phyloP scores from a whole-genome alignment of 176 grass and related monocot species.

The Sorghum bicolor region Sorghum_bicolor_NCBIv3 NC_012871.2:74033501-74034000 shows the following conservation, averaged over 20 bases:
- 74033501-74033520: neutral
- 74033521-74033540: neutral
- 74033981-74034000: conserved; percentile 63
- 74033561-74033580: neutral
- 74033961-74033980: conserved; percentile 65
- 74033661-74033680: neutral
- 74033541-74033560: neutral
- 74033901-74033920: neutral
- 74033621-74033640: neutral
- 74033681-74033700: conserved; percentile 40
- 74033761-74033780: conserved; percentile 54
- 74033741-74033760: conserved; percentile 94
- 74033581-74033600: conserved; percentile 5
- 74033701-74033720: conserved; percentile 37
- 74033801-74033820: neutral
- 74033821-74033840: neutral
- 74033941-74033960: conserved; percentile 49
- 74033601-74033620: neutral
- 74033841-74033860: neutral
- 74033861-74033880: neutral
- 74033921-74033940: conserved; percentile 67
- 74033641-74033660: neutral
- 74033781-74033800: neutral
- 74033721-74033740: conserved; percentile 38
- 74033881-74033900: neutral